phyloP scores from a whole-genome alignment of 2,329 filamentous ascomycete genomes.

The Hypoxylon sp. region DNA sequence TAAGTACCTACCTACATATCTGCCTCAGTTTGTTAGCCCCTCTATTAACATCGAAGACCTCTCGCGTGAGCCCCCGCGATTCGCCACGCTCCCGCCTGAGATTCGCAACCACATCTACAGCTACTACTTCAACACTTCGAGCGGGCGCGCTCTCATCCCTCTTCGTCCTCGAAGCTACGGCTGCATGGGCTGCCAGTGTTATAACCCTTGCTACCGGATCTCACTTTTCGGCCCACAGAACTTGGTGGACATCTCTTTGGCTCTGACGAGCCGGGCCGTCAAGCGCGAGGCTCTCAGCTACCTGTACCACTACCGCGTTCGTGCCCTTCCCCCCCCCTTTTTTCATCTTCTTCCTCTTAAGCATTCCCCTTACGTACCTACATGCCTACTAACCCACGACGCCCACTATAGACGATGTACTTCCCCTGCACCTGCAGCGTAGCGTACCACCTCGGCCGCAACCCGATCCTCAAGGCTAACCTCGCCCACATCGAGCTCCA shows the following conservation, averaged over 20 bases:
- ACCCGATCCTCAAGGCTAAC: background rate
- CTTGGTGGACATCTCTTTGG: background rate
- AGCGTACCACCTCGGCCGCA: background rate
- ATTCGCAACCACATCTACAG: background rate
- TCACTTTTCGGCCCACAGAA: background rate
- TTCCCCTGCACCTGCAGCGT: background rate
- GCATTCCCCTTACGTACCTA: background rate
- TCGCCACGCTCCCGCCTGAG: background rate
- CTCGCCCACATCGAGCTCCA: background rate
- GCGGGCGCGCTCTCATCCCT: background rate
- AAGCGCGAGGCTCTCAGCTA: background rate
- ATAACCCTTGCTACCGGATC: background rate
- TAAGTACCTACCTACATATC: background rate
- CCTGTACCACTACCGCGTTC: background rate
- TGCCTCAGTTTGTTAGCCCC: background rate
- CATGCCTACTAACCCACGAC: background rate
- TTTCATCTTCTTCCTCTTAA: background rate
- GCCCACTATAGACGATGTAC: background rate
- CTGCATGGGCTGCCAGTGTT: background rate
- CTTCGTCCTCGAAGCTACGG: background rate
- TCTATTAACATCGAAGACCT: background rate
- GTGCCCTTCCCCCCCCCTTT: background rate
- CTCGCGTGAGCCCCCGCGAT: background rate
- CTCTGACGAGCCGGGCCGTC: background rate
- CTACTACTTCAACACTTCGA: background rate